Conservation (phyloP, 805 yeast genomes). For the Myxozyma neglecta region DNA sequence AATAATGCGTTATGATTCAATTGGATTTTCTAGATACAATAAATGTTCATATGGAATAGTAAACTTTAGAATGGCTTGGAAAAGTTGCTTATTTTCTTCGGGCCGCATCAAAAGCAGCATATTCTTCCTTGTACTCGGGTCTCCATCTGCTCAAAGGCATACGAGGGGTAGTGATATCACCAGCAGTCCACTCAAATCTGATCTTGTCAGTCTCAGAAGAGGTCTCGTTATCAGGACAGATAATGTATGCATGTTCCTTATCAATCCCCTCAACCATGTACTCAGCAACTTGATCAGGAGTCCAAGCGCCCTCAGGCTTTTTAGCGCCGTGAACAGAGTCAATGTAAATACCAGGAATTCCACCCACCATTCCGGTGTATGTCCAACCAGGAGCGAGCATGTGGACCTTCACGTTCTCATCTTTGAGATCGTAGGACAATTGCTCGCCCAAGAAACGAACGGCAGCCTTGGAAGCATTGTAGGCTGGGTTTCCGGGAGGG, state of each 20-base stretch:
- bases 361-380: slow-evolving; percentile 34
- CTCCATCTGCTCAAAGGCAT: slow-evolving; percentile 37
- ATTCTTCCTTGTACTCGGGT: slow-evolving; percentile 28
- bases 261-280: slow-evolving; percentile 31
- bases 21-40: not conserved
- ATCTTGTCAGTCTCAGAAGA: slow-evolving; percentile 31
- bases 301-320: slow-evolving; percentile 38
- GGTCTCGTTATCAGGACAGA: slow-evolving; percentile 37
- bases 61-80: not conserved
- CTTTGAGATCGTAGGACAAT: slow-evolving; percentile 34
- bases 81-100: slow-evolving; percentile 1
- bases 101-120: slow-evolving; percentile 22
- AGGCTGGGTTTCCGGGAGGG: slow-evolving; percentile 56
- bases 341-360: slow-evolving; percentile 18
- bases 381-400: slow-evolving; percentile 38
- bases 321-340: slow-evolving; percentile 6
- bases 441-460: slow-evolving; percentile 47
- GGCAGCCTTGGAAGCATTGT: slow-evolving; percentile 60
- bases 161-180: slow-evolving; percentile 31
- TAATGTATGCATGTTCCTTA: slow-evolving; percentile 32
- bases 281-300: slow-evolving; percentile 36
- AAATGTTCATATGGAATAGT: not conserved
- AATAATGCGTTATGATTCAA: no score
- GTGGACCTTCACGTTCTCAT: slow-evolving; percentile 31
- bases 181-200: slow-evolving; percentile 34